Evolutionary conservation across 2,329 filamentous ascomycete species (phyloP), one percentile per base, ranked within the genome.

Genomic region (Plectosphaerella cucumerina): DNA sequence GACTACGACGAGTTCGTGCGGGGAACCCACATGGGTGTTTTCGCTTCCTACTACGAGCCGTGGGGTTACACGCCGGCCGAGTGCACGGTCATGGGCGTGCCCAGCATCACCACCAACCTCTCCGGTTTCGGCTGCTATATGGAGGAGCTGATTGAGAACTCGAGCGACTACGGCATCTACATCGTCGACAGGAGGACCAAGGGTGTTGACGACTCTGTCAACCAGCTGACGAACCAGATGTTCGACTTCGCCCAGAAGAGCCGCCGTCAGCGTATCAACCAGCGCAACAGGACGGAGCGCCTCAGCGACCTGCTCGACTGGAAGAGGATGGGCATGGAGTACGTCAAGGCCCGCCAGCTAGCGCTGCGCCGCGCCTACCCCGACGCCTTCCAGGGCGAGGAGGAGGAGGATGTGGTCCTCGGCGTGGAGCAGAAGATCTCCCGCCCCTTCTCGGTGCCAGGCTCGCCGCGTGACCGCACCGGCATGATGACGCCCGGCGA

Each of bases 401-500:
- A 90, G 53, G 90, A 91, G 62, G 89, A 89, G 56, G 89, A 94
- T 66, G 94, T 92, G 71, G 96, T 97, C 63, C 90, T 91, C 48
- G 89, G 90, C 34, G 89, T 90, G 4, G 93, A 97, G 62, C 87
- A 92, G 65, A 99, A 97, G 85, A 92, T 99, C 64, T 93, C 91
- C 11, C 82, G 94, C 46, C 94, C 94, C 8, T 85, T 97, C 70
- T 97, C 91, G 3, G 91, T 96, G 47, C 94, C 94, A 2, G 94
- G 94, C 9, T 96, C 91, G 17, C 94, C 94, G 10, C 82, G 92
- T 55, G 92, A 96, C 66, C 83, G 91, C 33, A 87, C 87, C 42
- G 94, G 94, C 49, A 96, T 97, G 91, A 97, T 99, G 94, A 99
- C 94, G 1, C 94, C 94, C 8, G 94, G 94, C 44, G 94, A 99